Percentiles rank a stretch among this genome's conserved stretches.
phyloP scores from a whole-genome alignment of 2,329 filamentous ascomycete species.

The Polychaeton citri region DNA sequence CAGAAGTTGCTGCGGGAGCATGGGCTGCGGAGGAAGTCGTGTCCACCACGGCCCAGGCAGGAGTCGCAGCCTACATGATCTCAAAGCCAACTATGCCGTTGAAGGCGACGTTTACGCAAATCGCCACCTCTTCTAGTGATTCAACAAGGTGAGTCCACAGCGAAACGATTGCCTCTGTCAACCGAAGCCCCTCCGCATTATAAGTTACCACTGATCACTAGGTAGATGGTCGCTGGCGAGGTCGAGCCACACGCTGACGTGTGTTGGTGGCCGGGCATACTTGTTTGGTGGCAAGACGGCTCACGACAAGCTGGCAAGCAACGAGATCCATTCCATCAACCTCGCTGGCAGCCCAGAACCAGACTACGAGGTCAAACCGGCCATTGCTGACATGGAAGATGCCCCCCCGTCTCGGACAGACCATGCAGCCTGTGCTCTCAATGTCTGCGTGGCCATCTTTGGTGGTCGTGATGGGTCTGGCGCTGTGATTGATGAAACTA shows the following conservation, averaged over 20 bases:
- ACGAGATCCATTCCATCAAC: conserved; percentile 29
- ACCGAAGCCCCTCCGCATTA: too few species aligned
- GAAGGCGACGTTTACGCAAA: conserved; percentile 4
- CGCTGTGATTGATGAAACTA: conserved; percentile 21
- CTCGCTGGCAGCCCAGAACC: conserved; percentile 20
- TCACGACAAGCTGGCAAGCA: conserved; percentile 24
- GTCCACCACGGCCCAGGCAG: conserved; percentile 5
- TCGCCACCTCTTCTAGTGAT: conserved; percentile 25
- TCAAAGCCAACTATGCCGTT: conserved; percentile 1
- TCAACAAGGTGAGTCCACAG: conserved; percentile 13
- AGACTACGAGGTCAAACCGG: conserved; percentile 30
- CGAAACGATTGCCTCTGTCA: too few species aligned
- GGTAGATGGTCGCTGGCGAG: conserved; percentile 16
- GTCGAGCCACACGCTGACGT: conserved; percentile 26
- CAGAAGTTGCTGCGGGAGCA: conserved; percentile 7
- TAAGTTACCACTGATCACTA: not conserved
- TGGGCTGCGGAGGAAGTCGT: conserved; percentile 7
- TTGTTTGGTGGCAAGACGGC: conserved; percentile 30
- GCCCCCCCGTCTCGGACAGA: conserved; percentile 24
- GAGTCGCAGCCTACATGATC: conserved; percentile 3
- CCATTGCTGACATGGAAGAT: conserved; percentile 19
- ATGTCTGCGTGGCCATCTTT: conserved; percentile 26
- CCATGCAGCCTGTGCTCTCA: conserved; percentile 28
- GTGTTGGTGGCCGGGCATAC: conserved; percentile 29
- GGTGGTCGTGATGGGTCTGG: conserved; percentile 24